A percentile compares a stretch with the other conserved stretches of the same genome.
Conservation (phyloP, 2,329 filamentous ascomycete genomes). For the Gnomoniopsis smithogilvyi region DNA sequence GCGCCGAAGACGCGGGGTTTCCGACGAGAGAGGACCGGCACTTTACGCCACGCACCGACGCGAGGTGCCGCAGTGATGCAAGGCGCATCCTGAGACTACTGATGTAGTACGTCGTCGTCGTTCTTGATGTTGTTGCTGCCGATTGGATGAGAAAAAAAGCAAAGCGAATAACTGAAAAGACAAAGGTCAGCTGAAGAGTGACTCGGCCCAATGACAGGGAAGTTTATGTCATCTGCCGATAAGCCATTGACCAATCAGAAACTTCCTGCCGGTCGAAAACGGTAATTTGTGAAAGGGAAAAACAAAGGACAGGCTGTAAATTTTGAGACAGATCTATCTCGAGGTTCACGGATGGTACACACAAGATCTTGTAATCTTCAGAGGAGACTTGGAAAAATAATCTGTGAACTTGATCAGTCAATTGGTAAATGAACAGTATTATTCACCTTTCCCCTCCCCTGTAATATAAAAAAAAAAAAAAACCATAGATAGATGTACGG, state of each 20-base stretch:
- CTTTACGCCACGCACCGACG: slow-evolving; percentile 3
- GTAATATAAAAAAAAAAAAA: too few species aligned
- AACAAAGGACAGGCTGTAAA: too few species aligned
- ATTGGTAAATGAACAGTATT: too few species aligned
- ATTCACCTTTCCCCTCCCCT: too few species aligned
- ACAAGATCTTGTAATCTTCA: too few species aligned
- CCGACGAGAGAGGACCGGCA: neutral
- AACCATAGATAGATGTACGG: too few species aligned
- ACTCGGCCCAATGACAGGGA: neutral
- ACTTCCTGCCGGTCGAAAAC: neutral
- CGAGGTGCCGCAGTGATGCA: slow-evolving; percentile 14
- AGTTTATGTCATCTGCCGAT: neutral
- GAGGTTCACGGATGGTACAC: too few species aligned
- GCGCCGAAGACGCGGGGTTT: neutral
- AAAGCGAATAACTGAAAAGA: neutral
- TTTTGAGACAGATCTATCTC: too few species aligned
- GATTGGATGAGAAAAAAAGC: too few species aligned
- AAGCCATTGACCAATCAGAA: neutral
- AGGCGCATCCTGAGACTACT: neutral
- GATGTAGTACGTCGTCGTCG: neutral
- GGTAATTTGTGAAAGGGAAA: neutral
- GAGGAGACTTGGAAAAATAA: too few species aligned
- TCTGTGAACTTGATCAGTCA: too few species aligned
- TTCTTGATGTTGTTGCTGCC: neutral
- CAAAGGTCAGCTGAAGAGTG: neutral